phyloP scores from a whole-genome alignment of 2,329 filamentous ascomycete species.

The Rhynchosporium graminicola region DNA sequence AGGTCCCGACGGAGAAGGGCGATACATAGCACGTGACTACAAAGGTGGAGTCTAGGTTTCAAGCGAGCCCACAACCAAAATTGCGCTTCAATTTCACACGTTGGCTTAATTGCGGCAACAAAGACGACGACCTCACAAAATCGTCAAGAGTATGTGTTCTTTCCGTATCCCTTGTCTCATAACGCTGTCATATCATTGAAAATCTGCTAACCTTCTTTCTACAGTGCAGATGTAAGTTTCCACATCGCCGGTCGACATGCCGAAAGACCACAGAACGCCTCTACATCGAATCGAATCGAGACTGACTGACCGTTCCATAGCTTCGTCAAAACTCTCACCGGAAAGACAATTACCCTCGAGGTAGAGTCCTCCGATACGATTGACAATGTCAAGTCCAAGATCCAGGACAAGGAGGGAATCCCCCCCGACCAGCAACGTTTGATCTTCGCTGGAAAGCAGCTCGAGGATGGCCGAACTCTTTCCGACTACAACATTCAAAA shows the following conservation, averaged over 20 bases:
- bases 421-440: conserved; percentile 97
- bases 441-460: conserved; percentile 99
- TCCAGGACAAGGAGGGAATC: conserved; percentile 99
- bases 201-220: conserved; percentile 51
- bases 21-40: background rate
- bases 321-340: conserved; percentile 99
- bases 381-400: conserved; percentile 99
- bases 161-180: background rate
- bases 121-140: conserved; percentile 26
- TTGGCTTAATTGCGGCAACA: background rate
- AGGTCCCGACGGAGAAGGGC: too few relatives aligned
- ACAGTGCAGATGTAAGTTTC: conserved; percentile 85
- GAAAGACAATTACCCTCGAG: conserved; percentile 99
- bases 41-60: background rate
- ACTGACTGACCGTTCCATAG: conserved; percentile 48
- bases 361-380: conserved; percentile 99
- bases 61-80: conserved; percentile 13
- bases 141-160: conserved; percentile 54
- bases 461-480: conserved; percentile 95
- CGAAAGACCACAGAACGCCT: conserved; percentile 37
- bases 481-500: conserved; percentile 99
- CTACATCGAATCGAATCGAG: conserved; percentile 19
- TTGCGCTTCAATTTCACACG: background rate
- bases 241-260: background rate
- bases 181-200: conserved; percentile 24